Evolutionary conservation across 371 early-diverging fungal genomes (phyloP).

Genomic region (Mucor plumbeus): DNA sequence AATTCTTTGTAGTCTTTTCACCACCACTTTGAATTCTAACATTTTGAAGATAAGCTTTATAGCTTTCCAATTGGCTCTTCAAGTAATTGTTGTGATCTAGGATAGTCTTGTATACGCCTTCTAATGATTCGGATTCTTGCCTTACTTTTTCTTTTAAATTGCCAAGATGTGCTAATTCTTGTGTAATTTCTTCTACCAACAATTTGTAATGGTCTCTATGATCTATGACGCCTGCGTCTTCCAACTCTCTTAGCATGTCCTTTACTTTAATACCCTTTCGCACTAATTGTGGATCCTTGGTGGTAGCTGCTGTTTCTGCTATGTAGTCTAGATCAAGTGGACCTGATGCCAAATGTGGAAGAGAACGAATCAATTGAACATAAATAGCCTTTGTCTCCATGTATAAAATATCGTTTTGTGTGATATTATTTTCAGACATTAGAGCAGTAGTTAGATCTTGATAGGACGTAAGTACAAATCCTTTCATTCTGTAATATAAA

Average conservation of each 20-base stretch:
- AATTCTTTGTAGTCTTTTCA: slow-evolving; percentile 46
- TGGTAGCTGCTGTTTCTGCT: slow-evolving; percentile 84
- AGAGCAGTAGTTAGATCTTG: slow-evolving; percentile 49
- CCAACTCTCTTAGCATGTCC: slow-evolving; percentile 86
- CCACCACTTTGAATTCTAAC: slow-evolving; percentile 87
- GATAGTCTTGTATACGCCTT: slow-evolving; percentile 89
- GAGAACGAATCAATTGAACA: slow-evolving; percentile 87
- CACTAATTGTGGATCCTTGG: slow-evolving; percentile 83
- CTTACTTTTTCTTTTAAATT: slow-evolving; percentile 84
- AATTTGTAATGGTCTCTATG: slow-evolving; percentile 72
- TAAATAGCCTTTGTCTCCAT: slow-evolving; percentile 90
- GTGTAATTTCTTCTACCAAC: slow-evolving; percentile 82
- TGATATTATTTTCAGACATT: slow-evolving; percentile 81
- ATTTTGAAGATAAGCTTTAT: slow-evolving; percentile 94
- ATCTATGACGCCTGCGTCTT: slow-evolving; percentile 72
- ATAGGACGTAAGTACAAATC: too few relatives aligned
- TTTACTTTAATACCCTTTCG: slow-evolving; percentile 90
- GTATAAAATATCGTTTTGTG: slow-evolving; percentile 88
- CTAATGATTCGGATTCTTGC: slow-evolving; percentile 77
- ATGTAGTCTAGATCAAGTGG: slow-evolving; percentile 69
- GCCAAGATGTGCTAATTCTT: slow-evolving; percentile 86
- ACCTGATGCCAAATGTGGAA: slow-evolving; percentile 61
- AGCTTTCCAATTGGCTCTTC: slow-evolving; percentile 86
- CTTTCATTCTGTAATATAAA: background rate
- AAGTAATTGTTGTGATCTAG: slow-evolving; percentile 94